Evolutionary conservation across 768 basidiomycete species (phyloP).

Genomic region (Mycena filopes): DNA sequence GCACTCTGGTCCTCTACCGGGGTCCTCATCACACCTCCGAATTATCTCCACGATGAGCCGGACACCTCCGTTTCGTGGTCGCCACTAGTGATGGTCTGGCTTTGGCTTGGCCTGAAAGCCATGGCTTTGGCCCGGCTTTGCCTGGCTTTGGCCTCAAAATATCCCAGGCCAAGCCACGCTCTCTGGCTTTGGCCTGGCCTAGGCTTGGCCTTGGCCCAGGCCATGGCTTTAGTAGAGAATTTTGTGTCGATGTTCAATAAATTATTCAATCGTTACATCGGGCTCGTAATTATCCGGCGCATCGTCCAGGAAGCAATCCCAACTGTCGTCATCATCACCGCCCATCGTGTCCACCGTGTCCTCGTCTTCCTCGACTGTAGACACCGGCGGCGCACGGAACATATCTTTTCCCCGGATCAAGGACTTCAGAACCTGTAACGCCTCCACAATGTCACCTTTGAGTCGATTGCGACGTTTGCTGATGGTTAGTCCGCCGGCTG

Average conservation of each 20-base stretch:
- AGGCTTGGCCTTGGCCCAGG: conserved; percentile 20
- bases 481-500: conserved; percentile 50
- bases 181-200: conserved; percentile 40
- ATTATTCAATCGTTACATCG: background rate
- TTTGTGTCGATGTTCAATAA: background rate
- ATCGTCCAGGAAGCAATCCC: conserved; percentile 24
- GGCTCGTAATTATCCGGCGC: conserved; percentile 3
- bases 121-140: too few relatives aligned
- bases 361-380: background rate
- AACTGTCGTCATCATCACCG: conserved; percentile 14
- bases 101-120: too few relatives aligned
- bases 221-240: conserved; percentile 7
- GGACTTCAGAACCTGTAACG: conserved; percentile 44
- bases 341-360: conserved; percentile 1
- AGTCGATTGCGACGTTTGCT: conserved; percentile 46
- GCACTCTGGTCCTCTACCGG: too few relatives aligned
- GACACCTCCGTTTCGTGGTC: too few relatives aligned
- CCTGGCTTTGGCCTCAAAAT: too few relatives aligned
- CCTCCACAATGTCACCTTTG: conserved; percentile 49
- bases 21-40: too few relatives aligned
- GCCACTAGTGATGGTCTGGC: too few relatives aligned
- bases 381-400: conserved; percentile 34
- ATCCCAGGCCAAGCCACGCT: too few relatives aligned
- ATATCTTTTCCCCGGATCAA: conserved; percentile 35
- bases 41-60: too few relatives aligned